Percentiles rank a stretch among this genome's conserved stretches.
Conservation (phyloP, 2,329 filamentous ascomycete genomes). For the Xylariales sp. region DNA sequence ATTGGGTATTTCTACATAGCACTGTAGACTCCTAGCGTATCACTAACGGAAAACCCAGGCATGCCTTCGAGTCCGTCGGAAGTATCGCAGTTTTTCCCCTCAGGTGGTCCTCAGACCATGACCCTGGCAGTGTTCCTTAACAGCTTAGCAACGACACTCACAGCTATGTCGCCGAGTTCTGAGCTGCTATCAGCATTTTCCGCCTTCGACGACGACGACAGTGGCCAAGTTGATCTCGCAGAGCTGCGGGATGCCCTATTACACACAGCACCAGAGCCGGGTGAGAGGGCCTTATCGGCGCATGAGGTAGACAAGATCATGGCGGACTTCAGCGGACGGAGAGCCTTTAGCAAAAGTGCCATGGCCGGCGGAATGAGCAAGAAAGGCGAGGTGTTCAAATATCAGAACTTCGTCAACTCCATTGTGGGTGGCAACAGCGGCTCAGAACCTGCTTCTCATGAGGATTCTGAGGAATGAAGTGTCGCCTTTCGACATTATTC, state of each 20-base stretch:
- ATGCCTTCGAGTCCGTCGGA: slow-evolving; percentile 68
- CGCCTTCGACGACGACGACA: slow-evolving; percentile 94
- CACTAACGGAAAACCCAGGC: too few relatives aligned
- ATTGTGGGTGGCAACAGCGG: slow-evolving; percentile 49
- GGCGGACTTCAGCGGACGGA: slow-evolving; percentile 70
- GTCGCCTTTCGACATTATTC: too few relatives aligned
- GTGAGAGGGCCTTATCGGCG: slow-evolving; percentile 59
- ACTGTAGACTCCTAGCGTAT: neutral
- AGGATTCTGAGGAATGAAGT: slow-evolving; percentile 29
- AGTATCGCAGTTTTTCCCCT: slow-evolving; percentile 78
- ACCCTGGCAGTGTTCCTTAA: slow-evolving; percentile 84
- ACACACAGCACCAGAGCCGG: slow-evolving; percentile 73
- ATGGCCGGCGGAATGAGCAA: slow-evolving; percentile 51
- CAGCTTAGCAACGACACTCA: slow-evolving; percentile 69
- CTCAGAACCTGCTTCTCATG: slow-evolving; percentile 21
- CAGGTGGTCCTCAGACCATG: slow-evolving; percentile 65
- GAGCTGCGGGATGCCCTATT: slow-evolving; percentile 81
- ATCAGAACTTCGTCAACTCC: slow-evolving; percentile 82
- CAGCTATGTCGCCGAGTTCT: slow-evolving; percentile 67
- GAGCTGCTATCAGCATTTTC: slow-evolving; percentile 88
- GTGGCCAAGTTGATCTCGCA: slow-evolving; percentile 79
- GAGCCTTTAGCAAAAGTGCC: slow-evolving; percentile 25
- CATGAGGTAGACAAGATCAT: slow-evolving; percentile 84
- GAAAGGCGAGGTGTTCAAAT: slow-evolving; percentile 85
- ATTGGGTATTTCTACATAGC: slow-evolving; percentile 49